Percentiles rank a stretch among this genome's conserved stretches.
These are phyloP conservation scores for Umbelopsis vinacea DNA, from an alignment of 192 early-diverging fungal species.

Conservation along the genomic window DNA sequence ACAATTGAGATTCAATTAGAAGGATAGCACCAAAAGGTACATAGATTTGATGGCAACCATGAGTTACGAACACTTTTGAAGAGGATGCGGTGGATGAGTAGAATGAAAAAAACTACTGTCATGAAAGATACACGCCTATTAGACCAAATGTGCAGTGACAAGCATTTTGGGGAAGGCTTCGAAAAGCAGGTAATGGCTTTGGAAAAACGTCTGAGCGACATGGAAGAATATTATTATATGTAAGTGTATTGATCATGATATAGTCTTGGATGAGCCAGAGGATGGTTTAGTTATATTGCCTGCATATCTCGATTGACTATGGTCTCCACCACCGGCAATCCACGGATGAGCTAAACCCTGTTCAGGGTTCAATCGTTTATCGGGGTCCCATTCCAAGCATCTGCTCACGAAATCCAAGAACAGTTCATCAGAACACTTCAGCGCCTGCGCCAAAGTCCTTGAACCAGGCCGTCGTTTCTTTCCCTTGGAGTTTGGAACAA, in stretches of 20 bases:
- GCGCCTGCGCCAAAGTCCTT: constrained; percentile 73
- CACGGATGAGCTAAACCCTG: constrained; percentile 87
- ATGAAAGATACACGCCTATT: no score
- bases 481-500: constrained; percentile 85
- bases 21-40: no score
- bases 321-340: constrained; percentile 49
- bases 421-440: constrained; percentile 73
- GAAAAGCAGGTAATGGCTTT: no score
- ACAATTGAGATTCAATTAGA: no score
- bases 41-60: no score
- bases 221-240: background rate
- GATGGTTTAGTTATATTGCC: background rate
- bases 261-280: background rate
- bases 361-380: constrained; percentile 80
- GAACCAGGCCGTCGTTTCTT: constrained; percentile 81
- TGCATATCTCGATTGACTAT: background rate
- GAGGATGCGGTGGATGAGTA: no score
- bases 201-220: no score
- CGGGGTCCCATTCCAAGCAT: constrained; percentile 91
- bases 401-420: constrained; percentile 88
- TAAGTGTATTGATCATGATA: background rate
- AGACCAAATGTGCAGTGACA: no score
- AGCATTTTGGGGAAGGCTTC: no score
- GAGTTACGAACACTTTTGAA: no score
- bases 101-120: no score